A percentile compares a stretch with the other conserved stretches of the same genome.
These are phyloP conservation scores for Fonsecaea nubica DNA, from an alignment of 2,329 filamentous ascomycete species.

Conservation along the genomic window DNA sequence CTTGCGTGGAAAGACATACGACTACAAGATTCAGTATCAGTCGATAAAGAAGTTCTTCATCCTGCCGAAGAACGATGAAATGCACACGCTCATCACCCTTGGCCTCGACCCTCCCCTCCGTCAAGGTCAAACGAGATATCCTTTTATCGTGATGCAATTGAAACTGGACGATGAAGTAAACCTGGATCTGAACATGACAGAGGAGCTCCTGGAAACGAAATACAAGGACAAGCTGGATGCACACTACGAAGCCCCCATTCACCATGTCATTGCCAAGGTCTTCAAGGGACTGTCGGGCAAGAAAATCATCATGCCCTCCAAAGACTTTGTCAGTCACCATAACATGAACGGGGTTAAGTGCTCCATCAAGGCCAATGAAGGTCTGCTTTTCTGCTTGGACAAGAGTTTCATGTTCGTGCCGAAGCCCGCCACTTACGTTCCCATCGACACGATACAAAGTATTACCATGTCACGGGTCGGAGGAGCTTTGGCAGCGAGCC, in stretches of 20 bases:
- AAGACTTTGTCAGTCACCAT: slow-evolving; percentile 90
- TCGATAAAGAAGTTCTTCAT: slow-evolving; percentile 99
- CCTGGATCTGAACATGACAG: slow-evolving; percentile 93
- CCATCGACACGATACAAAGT: slow-evolving; percentile 88
- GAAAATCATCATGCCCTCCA: slow-evolving; percentile 91
- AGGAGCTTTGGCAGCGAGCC: slow-evolving; percentile 88
- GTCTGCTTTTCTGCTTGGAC: slow-evolving; percentile 94
- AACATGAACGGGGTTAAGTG: slow-evolving; percentile 96
- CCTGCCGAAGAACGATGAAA: slow-evolving; percentile 96
- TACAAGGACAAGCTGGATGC: slow-evolving; percentile 89
- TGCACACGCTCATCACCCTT: slow-evolving; percentile 92
- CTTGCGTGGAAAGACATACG: slow-evolving; percentile 97
- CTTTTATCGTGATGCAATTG: slow-evolving; percentile 98
- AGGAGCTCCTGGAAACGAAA: slow-evolving; percentile 68
- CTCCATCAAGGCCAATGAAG: slow-evolving; percentile 99
- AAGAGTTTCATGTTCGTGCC: slow-evolving; percentile 99
- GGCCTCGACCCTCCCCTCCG: slow-evolving; percentile 93
- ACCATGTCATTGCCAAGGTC: slow-evolving; percentile 92
- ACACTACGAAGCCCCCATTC: slow-evolving; percentile 91
- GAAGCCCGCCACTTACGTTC: slow-evolving; percentile 96
- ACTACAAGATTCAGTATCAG: slow-evolving; percentile 99
- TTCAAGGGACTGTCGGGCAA: slow-evolving; percentile 94
- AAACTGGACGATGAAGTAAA: slow-evolving; percentile 98
- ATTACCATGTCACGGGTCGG: slow-evolving; percentile 96
- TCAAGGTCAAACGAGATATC: slow-evolving; percentile 96